These are phyloP conservation scores for Talaromyces piceae DNA, from an alignment of 2,329 filamentous ascomycete genomes.

Conservation along the genomic window DNA sequence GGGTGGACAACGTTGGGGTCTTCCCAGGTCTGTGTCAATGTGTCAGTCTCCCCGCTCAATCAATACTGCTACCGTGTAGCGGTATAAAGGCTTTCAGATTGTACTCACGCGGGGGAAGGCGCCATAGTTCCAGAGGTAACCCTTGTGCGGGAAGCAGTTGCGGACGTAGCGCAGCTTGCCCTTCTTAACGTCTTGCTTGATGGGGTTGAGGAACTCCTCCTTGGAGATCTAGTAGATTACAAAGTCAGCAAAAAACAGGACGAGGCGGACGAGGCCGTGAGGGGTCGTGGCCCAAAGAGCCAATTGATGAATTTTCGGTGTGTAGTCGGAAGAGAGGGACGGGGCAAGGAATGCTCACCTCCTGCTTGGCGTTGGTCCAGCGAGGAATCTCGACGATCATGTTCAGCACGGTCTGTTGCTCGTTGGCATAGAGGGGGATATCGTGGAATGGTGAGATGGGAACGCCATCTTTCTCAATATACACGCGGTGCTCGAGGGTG, in stretches of 20 bases:
- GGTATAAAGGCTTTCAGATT: too few relatives aligned
- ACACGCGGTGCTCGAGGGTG: constrained; percentile 95
- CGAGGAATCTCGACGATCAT: constrained; percentile 99
- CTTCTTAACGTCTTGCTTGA: constrained; percentile 99
- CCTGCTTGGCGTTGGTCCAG: constrained; percentile 99
- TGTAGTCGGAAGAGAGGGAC: neutral
- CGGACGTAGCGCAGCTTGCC: constrained; percentile 98
- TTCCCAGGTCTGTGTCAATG: constrained; percentile 92
- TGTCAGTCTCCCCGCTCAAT: too few relatives aligned
- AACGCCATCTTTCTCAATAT: constrained; percentile 94
- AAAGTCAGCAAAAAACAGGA: neutral
- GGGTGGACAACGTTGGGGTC: constrained; percentile 93
- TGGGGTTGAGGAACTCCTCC: constrained; percentile 95
- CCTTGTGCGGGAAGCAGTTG: constrained; percentile 99
- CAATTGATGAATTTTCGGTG: neutral
- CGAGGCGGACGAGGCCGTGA: too few relatives aligned
- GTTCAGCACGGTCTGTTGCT: constrained; percentile 92
- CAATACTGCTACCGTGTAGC: too few relatives aligned
- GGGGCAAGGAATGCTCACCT: constrained; percentile 56
- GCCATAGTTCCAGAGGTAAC: constrained; percentile 99
- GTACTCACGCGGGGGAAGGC: constrained; percentile 85
- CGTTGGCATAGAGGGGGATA: constrained; percentile 94
- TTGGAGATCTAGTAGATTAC: constrained; percentile 74
- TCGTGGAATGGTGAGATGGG: constrained; percentile 96
- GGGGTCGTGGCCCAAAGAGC: too few relatives aligned